Evolutionary conservation across 768 basidiomycete genomes (phyloP).

Genomic region (Rhizopogon salebrosus): DNA sequence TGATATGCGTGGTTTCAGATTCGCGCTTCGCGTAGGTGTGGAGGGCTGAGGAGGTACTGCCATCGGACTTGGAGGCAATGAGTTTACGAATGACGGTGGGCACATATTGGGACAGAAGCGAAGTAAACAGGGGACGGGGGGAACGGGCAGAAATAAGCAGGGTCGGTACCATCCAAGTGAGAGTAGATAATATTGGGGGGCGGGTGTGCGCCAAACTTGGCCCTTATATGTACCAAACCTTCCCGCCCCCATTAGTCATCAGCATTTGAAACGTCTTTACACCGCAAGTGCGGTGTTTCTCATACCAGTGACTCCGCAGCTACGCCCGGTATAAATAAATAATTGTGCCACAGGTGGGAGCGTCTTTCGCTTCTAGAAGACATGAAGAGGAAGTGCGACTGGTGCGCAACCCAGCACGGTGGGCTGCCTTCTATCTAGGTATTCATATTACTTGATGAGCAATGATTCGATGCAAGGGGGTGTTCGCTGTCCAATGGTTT

Average conservation of each 20-base stretch:
- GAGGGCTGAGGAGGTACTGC: conserved; percentile 8
- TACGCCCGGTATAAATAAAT: no score
- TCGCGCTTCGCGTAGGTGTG: conserved; percentile 30
- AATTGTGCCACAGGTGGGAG: no score
- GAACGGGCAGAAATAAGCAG: conserved; percentile 29
- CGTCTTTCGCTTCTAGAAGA: no score
- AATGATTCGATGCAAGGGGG: no score
- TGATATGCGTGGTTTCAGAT: conserved; percentile 16
- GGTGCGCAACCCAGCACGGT: no score
- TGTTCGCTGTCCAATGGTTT: no score
- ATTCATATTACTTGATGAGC: no score
- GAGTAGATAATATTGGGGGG: background rate
- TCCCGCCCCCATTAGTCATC: background rate
- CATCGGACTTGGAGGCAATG: background rate
- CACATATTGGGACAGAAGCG: conserved; percentile 40
- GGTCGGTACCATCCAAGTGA: conserved; percentile 35
- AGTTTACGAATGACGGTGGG: conserved; percentile 30
- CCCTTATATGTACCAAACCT: background rate
- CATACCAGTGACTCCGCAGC: no score
- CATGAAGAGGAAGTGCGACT: no score
- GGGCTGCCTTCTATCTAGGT: no score
- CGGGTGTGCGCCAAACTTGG: background rate
- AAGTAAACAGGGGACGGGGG: conserved; percentile 40
- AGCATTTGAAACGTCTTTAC: background rate
- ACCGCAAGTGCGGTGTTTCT: no score